Conservation (phyloP, 2,329 filamentous ascomycete genomes). For the Paramyrothecium sp. region DNA sequence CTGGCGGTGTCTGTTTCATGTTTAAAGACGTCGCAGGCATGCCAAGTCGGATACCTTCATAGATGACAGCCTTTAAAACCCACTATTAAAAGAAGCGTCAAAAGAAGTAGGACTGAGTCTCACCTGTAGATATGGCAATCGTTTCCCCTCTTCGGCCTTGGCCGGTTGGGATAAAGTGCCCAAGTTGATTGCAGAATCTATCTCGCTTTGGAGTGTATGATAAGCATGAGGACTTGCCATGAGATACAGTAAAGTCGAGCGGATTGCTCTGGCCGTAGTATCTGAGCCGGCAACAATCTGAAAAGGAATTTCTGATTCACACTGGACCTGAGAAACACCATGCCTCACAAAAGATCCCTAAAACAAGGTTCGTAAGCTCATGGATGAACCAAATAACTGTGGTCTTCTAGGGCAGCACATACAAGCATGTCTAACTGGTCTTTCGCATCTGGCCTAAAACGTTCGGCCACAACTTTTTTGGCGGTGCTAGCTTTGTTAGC, state of each 20-base stretch:
- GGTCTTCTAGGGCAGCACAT: not conserved
- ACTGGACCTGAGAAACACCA: not conserved
- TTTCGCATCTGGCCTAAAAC: not conserved
- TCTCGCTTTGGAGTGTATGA: constrained; percentile 41
- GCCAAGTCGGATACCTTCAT: not conserved
- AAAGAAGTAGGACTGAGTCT: constrained; percentile 23
- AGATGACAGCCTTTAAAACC: not conserved
- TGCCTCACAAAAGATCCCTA: constrained; percentile 1
- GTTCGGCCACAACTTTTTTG: not conserved
- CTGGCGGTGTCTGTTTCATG: constrained; percentile 21
- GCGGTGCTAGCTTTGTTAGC: not conserved
- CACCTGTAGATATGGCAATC: constrained; percentile 34
- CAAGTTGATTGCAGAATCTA: constrained; percentile 31
- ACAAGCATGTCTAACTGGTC: constrained; percentile 1
- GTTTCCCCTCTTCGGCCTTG: constrained; percentile 21
- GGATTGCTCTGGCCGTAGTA: constrained; percentile 49
- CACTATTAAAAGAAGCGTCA: not conserved
- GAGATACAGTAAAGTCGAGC: constrained; percentile 47
- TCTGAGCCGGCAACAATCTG: constrained; percentile 38
- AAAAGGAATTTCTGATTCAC: constrained; percentile 28
- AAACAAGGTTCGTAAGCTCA: not conserved
- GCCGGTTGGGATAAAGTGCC: constrained; percentile 23
- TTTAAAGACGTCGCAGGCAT: constrained; percentile 16
- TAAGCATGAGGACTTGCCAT: constrained; percentile 44
- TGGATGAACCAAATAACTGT: no score